Conservation (phyloP, 2,329 filamentous ascomycete genomes). For the Colletotrichum musae region DNA sequence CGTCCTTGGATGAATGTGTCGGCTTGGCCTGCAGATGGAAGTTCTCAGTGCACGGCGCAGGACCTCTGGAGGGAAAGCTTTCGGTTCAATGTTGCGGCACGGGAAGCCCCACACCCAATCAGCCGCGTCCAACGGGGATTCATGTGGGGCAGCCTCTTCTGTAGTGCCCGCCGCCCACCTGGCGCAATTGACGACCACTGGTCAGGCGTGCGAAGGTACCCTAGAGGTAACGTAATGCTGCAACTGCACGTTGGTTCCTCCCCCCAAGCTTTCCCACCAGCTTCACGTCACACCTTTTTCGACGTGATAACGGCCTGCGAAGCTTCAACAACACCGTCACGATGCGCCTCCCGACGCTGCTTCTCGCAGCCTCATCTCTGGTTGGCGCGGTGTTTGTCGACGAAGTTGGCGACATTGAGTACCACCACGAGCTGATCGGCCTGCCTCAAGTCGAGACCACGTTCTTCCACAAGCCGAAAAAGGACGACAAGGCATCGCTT, state of each 20-base stretch:
- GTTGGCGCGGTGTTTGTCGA: slow-evolving; percentile 85
- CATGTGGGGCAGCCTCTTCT: too few relatives aligned
- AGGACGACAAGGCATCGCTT: slow-evolving; percentile 86
- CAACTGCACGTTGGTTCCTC: neutral
- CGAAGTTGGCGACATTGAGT: slow-evolving; percentile 93
- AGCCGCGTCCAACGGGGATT: slow-evolving; percentile 1
- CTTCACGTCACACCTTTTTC: slow-evolving; percentile 14
- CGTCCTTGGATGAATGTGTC: neutral
- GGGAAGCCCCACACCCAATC: slow-evolving; percentile 20
- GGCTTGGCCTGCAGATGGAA: slow-evolving; percentile 14
- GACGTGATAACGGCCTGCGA: slow-evolving; percentile 29
- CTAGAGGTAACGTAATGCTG: neutral
- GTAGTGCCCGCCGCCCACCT: neutral
- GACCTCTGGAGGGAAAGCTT: neutral
- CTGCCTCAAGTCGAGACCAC: slow-evolving; percentile 85
- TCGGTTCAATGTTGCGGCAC: too few relatives aligned
- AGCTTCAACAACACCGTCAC: slow-evolving; percentile 34
- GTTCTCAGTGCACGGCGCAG: slow-evolving; percentile 2
- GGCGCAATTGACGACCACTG: neutral
- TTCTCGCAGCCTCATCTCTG: slow-evolving; percentile 57
- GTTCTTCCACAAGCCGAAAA: slow-evolving; percentile 92
- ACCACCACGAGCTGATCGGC: slow-evolving; percentile 91
- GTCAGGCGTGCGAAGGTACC: neutral
- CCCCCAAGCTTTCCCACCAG: slow-evolving; percentile 18
- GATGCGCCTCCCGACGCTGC: slow-evolving; percentile 44